Base-by-base conservation (phyloP, 306 rosid genomes). In the Medicago truncatula region DNA sequence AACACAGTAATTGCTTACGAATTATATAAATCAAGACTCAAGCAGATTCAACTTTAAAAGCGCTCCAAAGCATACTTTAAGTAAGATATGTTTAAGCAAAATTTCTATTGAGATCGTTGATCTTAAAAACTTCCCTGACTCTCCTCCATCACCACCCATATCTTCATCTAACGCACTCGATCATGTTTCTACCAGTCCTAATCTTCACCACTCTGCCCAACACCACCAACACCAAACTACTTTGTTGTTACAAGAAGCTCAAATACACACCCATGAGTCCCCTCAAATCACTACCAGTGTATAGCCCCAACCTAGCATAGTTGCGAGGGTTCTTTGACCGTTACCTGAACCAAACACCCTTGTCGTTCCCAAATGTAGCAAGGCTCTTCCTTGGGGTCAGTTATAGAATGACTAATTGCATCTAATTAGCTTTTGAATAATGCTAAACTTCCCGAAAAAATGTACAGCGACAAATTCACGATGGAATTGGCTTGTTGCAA, bases 331-430 rank as follows among this genome's bases (percentile, higher is more conserved):
- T 5, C 38, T 10, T 13, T 31, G 46, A 15, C 70, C 53, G 0
- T 3, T 56, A 0, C 21, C 11, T 58, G 39, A 50, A 13, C 8
- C 64, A 46, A 70, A 18, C 8, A 14, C 63, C 63, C 21, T 15
- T 23, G 2, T 0, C 40, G 1, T 40, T 59, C 43, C 10, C 73
- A 16, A 20, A 3, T 64, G 74, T 78, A 63, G 52, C 17, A n/a
- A n/a, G n/a, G n/a, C n/a, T n/a, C n/a, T n/a, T n/a, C n/a, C n/a
- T n/a, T n/a, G n/a, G n/a, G n/a, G n/a, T n/a, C n/a, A n/a, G n/a
- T n/a, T n/a, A n/a, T n/a, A n/a, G n/a, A n/a, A n/a, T 40, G 78
- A 79, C 69, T 79, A 60, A 60, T 13, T 62, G 4, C 8, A 43
- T 57, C 16, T 68, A 31, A 31, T 68, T n/a, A n/a, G n/a, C n/a